Evolutionary conservation across 2,329 filamentous ascomycete species (phyloP), one percentile per base, ranked within the genome.

Genomic region (Hymenoscyphus fructigenus): DNA sequence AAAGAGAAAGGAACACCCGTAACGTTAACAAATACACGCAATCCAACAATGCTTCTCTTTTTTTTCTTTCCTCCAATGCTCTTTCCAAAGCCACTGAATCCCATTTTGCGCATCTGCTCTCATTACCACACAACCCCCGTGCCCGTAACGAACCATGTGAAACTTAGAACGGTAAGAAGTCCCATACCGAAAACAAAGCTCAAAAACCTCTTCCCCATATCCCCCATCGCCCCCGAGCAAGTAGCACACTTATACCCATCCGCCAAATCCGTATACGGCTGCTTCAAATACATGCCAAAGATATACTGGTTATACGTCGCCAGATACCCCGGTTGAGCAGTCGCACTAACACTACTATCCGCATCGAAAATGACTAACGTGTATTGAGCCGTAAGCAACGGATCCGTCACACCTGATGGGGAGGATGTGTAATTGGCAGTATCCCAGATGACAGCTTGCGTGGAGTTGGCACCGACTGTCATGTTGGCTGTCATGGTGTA

Each of bases 401-500:
- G 84, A 55, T 72, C 68, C 28, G 65, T 59, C 6, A 72, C 66
- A 5, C 60, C 60, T 3, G 36, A 44, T 15, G 60, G 47, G n/a
- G 47, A 55, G 1, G 80, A 76, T 36, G 80, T 79, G 71, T 81
- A 83, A 5, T 74, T 76, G 28, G 75, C 78, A 2, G 85, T 86
- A 72, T 89, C 84, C 87, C 87, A 89, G 7, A 81, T 82, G 71
- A 81, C 86, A 26, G 79, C 76, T 50, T 78, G 84, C 5, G 78
- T 79, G 20, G 81, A 81, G 65, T 79, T 82, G 60, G 62, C 77
- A 17, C 50, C 75, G 64, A 84, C 87, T 0, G 84, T 84, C 83
- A 88, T 87, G 78, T 89, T 89, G 73, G 81, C 78, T 2, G 86
- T 86, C 56, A 90, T 78, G 17, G 86, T 89, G 79, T 84, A 89